phyloP scores from a whole-genome alignment of 768 basidiomycete species.

The Pleurotus ostreatus region DNA sequence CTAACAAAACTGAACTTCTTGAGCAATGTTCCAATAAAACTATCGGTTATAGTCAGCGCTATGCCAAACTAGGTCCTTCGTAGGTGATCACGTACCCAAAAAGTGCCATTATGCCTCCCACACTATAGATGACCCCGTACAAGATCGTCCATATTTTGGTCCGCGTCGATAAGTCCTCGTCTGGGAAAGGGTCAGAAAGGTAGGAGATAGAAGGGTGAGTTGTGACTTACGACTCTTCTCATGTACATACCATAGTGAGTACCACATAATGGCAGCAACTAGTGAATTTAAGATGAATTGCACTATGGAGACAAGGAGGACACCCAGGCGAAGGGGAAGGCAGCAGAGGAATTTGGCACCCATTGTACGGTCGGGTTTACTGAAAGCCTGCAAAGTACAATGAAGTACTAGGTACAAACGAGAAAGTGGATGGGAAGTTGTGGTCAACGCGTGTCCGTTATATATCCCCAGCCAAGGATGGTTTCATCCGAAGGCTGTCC shows the following conservation, averaged over 20 bases:
- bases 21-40: conserved; percentile 36
- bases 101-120: conserved; percentile 28
- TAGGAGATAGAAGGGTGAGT: neutral
- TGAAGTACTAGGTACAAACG: no score
- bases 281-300: conserved; percentile 32
- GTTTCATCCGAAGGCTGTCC: neutral
- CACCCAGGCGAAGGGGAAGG: conserved; percentile 38
- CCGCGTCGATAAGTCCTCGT: conserved; percentile 19
- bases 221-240: conserved; percentile 17
- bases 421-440: no score
- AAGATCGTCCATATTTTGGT: conserved; percentile 27
- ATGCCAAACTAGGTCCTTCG: conserved; percentile 3
- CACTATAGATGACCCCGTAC: conserved; percentile 26
- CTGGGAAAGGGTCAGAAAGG: conserved; percentile 14
- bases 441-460: neutral
- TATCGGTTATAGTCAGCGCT: conserved; percentile 9
- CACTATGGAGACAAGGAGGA: conserved; percentile 34
- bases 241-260: conserved; percentile 19
- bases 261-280: conserved; percentile 29
- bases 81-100: conserved; percentile 24
- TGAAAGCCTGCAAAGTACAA: no score
- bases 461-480: neutral
- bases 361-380: conserved; percentile 19
- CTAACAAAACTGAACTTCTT: conserved; percentile 32
- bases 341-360: conserved; percentile 38